These are phyloP conservation scores for Escallonia herrerae DNA, from an alignment of 129 eudicot species.

Conservation along the genomic window DNA sequence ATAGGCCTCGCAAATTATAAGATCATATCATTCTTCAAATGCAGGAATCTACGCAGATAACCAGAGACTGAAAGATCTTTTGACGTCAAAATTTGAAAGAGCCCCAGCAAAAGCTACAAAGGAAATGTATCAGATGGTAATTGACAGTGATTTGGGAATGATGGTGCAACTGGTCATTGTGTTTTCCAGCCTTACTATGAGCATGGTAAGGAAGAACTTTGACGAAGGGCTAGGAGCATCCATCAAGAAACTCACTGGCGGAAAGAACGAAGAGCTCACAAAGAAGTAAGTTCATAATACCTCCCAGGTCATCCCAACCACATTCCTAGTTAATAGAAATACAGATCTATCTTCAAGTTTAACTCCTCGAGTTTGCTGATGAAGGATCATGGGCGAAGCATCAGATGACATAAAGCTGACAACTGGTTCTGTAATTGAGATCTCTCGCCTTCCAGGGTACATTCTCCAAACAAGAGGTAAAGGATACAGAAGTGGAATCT, in stretches of 20 bases:
- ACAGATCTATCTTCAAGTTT: neutral
- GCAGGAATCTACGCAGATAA: slow-evolving; percentile 57
- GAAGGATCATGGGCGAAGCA: slow-evolving; percentile 62
- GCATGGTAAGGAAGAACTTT: slow-evolving; percentile 67
- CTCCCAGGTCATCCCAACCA: neutral
- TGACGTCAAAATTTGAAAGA: slow-evolving; percentile 40
- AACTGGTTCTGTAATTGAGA: slow-evolving; percentile 58
- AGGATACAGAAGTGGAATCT: neutral
- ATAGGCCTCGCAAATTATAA: too few relatives aligned
- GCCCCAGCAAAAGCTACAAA: slow-evolving; percentile 47
- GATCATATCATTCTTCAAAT: neutral
- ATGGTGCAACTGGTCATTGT: slow-evolving; percentile 55
- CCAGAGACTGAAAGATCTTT: slow-evolving; percentile 35
- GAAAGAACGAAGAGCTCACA: slow-evolving; percentile 54
- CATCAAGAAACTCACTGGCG: slow-evolving; percentile 56
- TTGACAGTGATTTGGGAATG: slow-evolving; percentile 52
- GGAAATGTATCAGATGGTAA: slow-evolving; percentile 57
- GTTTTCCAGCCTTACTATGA: slow-evolving; percentile 50
- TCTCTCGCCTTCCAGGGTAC: slow-evolving; percentile 65
- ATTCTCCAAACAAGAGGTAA: slow-evolving; percentile 69
- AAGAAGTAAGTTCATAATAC: slow-evolving; percentile 30
- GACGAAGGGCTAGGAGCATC: slow-evolving; percentile 60
- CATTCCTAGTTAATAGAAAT: too few relatives aligned
- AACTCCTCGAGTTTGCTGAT: slow-evolving; percentile 3
- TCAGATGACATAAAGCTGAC: slow-evolving; percentile 58